A percentile compares a stretch with the other conserved stretches of the same genome.
Evolutionary conservation across 2,329 filamentous ascomycete species (phyloP).

Genomic region (Sporothrix brasiliensis): DNA sequence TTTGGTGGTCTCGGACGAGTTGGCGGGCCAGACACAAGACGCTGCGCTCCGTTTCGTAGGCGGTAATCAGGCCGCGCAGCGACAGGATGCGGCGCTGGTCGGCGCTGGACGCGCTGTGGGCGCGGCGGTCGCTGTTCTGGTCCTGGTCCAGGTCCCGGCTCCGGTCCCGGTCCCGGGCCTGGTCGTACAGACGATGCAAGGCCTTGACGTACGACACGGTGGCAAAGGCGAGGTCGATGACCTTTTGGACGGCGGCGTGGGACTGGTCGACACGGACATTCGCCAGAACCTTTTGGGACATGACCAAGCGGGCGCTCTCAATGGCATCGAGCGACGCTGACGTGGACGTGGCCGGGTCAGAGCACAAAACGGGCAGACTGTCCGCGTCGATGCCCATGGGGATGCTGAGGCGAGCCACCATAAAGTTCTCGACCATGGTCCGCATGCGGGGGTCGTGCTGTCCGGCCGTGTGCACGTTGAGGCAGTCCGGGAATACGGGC

Average conservation of each 20-base stretch:
- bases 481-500: neutral
- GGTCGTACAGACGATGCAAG: neutral
- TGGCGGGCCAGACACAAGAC: neutral
- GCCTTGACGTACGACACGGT: neutral
- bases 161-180: too few species aligned
- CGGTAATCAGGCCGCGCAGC: neutral
- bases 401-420: neutral
- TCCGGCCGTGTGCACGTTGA: neutral
- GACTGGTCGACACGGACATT: neutral
- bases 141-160: too few species aligned
- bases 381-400: neutral
- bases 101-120: too few species aligned
- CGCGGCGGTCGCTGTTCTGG: too few species aligned
- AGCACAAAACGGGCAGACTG: neutral
- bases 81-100: neutral
- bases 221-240: neutral
- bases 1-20: neutral
- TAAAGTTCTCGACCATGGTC: neutral
- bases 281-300: neutral
- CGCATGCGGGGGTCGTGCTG: constrained; percentile 11
- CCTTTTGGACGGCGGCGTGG: neutral
- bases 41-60: neutral
- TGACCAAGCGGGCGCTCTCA: neutral
- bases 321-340: neutral
- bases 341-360: neutral